Percentiles rank a stretch among this genome's conserved stretches.
phyloP scores from a whole-genome alignment of 1,139 yeast species.

The Hyphopichia buzzinii region DNA sequence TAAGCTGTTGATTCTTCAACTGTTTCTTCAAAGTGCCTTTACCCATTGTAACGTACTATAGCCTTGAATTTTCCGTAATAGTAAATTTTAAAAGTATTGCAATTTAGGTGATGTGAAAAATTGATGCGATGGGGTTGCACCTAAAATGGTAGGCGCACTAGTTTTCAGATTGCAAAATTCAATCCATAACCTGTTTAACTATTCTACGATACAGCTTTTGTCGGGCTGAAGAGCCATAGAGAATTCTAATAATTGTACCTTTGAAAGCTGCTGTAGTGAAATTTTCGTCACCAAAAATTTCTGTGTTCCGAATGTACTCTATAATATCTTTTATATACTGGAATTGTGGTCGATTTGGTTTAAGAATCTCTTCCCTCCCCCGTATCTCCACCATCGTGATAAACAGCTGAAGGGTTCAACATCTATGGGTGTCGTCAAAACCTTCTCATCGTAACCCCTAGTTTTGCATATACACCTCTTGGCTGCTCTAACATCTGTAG shows the following conservation, averaged over 20 bases:
- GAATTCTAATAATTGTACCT: no score
- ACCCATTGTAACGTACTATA: no score
- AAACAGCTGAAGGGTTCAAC: conserved; percentile 67
- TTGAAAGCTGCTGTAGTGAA: no score
- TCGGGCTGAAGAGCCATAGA: no score
- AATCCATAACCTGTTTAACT: no score
- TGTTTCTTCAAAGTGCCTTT: conserved; percentile 34
- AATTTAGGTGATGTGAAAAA: conserved; percentile 2
- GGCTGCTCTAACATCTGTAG: conserved; percentile 44
- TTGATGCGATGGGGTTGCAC: conserved; percentile 4
- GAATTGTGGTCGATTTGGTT: conserved; percentile 31
- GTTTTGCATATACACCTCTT: conserved; percentile 70
- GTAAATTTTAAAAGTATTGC: no score
- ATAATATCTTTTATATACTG: conserved; percentile 4
- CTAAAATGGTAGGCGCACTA: background rate
- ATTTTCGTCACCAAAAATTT: no score
- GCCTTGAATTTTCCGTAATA: no score
- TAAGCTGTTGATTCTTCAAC: conserved; percentile 30
- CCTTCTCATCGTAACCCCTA: conserved; percentile 35
- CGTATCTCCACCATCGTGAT: conserved; percentile 83
- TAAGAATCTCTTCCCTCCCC: conserved; percentile 51
- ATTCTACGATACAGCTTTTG: no score
- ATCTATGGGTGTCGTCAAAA: conserved; percentile 49
- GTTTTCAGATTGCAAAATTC: conserved; percentile 13
- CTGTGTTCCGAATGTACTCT: no score